Evolutionary conservation across 192 early-diverging fungal genomes (phyloP), one percentile per base, ranked within the genome.

Genomic region (Linnemannia zychae): DNA sequence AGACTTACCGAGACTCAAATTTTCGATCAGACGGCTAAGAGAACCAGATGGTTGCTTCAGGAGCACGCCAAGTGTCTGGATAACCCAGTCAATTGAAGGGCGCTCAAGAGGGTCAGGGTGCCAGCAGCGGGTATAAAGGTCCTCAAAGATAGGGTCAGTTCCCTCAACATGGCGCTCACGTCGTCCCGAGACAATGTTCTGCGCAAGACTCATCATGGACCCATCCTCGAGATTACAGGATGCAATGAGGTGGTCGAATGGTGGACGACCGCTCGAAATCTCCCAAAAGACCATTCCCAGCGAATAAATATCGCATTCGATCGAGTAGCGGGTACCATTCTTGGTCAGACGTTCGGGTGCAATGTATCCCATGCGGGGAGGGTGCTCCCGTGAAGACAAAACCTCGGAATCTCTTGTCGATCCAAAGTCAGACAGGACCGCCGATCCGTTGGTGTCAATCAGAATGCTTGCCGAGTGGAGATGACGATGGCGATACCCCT

Each of bases 221-320:
- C 82, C 73, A 9, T 84, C 73, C 20, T 78, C 67, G 4, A 67
- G 52, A 31, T 67, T 79, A 36, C 76, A 78, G 7, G 46, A 40
- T 17, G 67, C 50, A 57, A 84, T 84, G 13, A 79, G 66, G 15
- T 71, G 71, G 18, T 84, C 82, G 24, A 84, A 84, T 1, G 82
- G 82, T 33, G 77, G 82, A 11, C 82, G 82, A 40, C 82, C 82
- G 17, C 72, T 75, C 7, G 82, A 37, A 15, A 84, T 84, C 48
- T 84, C 82, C 82, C 82, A 84, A 75, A 84, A 79, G 68, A 84
- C 73, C 82, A 84, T 84, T 28, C 82, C 82, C 65, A 84, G 57
- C 7, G 82, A 67, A 36, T 84, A 84, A 22, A 84, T 84, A 69
- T 84, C 82, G 33, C 82, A 84, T 31, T 84, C 82, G 24, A 79